A percentile compares a stretch with the other conserved stretches of the same genome.
phyloP scores from a whole-genome alignment of 2,329 filamentous ascomycete genomes.

The Cadophora sp. region DNA sequence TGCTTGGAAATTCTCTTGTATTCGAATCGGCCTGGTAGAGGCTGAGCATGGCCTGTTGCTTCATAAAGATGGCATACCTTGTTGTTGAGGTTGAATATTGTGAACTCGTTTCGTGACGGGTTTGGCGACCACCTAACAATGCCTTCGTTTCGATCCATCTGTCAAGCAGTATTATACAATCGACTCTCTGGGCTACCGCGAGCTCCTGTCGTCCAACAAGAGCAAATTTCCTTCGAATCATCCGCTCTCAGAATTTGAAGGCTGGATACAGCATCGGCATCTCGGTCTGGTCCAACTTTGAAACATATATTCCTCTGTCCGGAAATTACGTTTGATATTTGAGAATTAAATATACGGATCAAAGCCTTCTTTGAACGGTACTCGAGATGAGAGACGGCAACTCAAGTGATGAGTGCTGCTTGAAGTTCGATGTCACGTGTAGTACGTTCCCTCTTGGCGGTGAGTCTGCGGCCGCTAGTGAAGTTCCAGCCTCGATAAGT shows the following conservation, averaged over 20 bases:
- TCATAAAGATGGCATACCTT: constrained; percentile 68
- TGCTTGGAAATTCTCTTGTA: constrained; percentile 63
- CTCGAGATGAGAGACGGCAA: neutral
- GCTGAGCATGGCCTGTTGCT: constrained; percentile 63
- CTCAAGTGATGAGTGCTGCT: neutral
- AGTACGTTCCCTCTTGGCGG: neutral
- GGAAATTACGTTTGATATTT: neutral
- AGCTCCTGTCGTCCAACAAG: neutral
- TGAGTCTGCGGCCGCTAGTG: constrained; percentile 9
- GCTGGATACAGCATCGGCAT: constrained; percentile 6
- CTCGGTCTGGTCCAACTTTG: neutral
- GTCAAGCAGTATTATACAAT: neutral
- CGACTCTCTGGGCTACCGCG: neutral
- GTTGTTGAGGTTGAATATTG: constrained; percentile 70
- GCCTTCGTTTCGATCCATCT: constrained; percentile 51
- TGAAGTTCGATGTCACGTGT: constrained; percentile 14
- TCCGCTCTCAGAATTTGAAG: neutral
- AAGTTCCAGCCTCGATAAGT: neutral
- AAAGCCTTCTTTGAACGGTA: neutral
- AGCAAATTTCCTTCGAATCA: neutral
- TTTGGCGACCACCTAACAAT: constrained; percentile 72
- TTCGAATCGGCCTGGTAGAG: constrained; percentile 58
- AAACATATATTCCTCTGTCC: neutral
- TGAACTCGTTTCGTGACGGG: constrained; percentile 62
- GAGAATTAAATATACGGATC: neutral